Conservation (phyloP, 345 rosid genomes). For the Bruguiera parviflora region DNA sequence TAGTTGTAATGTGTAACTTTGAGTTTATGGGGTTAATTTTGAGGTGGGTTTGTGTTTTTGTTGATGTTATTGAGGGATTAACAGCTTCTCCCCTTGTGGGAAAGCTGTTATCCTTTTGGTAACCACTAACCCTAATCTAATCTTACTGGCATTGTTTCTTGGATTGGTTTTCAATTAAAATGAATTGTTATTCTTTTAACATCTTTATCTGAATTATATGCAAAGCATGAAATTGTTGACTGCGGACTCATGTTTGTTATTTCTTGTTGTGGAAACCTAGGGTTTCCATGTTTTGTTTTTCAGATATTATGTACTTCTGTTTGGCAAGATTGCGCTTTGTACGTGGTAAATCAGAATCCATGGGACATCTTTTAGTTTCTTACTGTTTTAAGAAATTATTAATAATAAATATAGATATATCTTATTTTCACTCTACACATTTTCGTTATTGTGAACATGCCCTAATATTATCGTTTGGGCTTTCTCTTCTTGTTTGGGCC, state of each 20-base stretch:
- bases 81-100: constrained; percentile 1
- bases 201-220: constrained; percentile 12
- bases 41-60: constrained; percentile 22
- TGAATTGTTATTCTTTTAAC: constrained; percentile 15
- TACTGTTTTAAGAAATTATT: constrained; percentile 3
- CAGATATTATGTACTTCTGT: constrained; percentile 16
- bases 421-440: constrained; percentile 3
- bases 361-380: constrained; percentile 1
- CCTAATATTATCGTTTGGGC: constrained; percentile 17
- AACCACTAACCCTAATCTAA: constrained; percentile 42
- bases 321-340: constrained; percentile 37
- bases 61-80: constrained; percentile 15
- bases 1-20: constrained; percentile 14
- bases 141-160: constrained; percentile 19
- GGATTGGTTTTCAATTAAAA: constrained; percentile 22
- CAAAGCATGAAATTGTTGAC: constrained; percentile 12
- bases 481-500: constrained; percentile 9
- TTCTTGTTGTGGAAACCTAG: constrained; percentile 23
- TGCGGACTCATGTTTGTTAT: constrained; percentile 24
- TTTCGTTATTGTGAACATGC: constrained; percentile 7
- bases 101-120: constrained; percentile 12
- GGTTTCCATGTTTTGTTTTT: constrained; percentile 38
- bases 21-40: constrained; percentile 18
- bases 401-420: not conserved
- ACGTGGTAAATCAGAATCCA: constrained; percentile 36